Base-by-base conservation (phyloP, 192 early-diverging fungal species). In the Endogone sp. region DNA sequence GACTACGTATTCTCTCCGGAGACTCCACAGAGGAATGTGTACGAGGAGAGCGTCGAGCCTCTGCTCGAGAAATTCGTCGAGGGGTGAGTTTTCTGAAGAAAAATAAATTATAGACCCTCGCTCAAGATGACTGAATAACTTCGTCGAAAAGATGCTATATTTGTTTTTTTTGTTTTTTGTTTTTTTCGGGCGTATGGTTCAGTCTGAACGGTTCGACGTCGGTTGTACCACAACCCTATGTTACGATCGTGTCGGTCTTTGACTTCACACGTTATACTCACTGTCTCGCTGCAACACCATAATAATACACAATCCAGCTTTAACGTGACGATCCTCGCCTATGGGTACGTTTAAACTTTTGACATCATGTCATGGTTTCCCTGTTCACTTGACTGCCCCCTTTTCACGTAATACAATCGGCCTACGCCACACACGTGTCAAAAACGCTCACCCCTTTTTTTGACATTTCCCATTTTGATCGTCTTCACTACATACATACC, bases 251-350 rank as follows among this genome's bases (percentile, higher is more conserved):
- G n/a, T n/a, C n/a, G n/a, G n/a, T n/a, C n/a, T n/a, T n/a, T n/a
- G n/a, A n/a, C n/a, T n/a, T n/a, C n/a, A n/a, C n/a, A n/a, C n/a
- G n/a, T n/a, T 29, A 60, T 60, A 26, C 58, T 55, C 56, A 23
- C 26, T 30, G 58, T 32, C 63, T 60, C 62, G 2, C 4, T 49
- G 37, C 37, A 49, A 49, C 37, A 6, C 37, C 37, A n/a, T n/a
- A n/a, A n/a, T n/a, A n/a, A n/a, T n/a, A n/a, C 37, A 6, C 37
- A 8, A 16, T 49, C 37, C 37, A 86, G 95, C n/a, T 95, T 91
- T 76, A 98, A 98, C 82, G 92, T 87, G 30, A 98, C 97, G 2
- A 90, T 98, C 57, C 81, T 98, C 23, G 97, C 97, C 37, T 92
- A 92, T 75, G 92, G 93, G 83, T 86, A 84, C 69, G 72, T 66